Evolutionary conservation across 176 grass and related monocot genomes (phyloP).

Genomic region (Carex kokanica): DNA sequence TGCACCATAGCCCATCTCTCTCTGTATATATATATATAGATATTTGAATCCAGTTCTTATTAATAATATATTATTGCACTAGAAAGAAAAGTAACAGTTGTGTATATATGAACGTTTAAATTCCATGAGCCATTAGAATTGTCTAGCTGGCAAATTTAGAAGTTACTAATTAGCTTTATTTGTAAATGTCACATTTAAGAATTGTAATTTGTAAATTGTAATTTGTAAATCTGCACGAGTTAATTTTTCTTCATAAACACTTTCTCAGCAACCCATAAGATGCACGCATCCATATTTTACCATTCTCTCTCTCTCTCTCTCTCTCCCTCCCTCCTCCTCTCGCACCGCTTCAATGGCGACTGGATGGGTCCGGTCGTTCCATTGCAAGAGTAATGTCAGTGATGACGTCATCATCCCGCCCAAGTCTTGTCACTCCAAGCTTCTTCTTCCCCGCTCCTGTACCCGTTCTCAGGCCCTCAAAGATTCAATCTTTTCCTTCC

Average conservation of each 20-base stretch:
- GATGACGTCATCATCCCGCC: conserved; percentile 8
- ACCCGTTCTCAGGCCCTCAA: background rate
- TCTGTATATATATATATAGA: background rate
- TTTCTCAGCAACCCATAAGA: background rate
- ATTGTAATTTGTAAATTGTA: too few species aligned
- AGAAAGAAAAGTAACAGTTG: too few species aligned
- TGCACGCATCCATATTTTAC: background rate
- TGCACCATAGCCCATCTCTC: too few species aligned
- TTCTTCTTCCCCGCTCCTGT: background rate
- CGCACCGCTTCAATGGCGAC: background rate
- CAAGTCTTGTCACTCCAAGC: background rate
- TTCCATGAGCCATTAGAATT: background rate
- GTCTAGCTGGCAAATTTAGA: background rate
- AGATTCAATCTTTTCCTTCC: conserved; percentile 15
- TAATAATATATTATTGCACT: too few species aligned
- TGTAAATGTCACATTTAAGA: background rate
- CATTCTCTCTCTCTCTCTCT: background rate
- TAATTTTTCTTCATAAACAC: background rate
- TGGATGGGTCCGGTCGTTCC: conserved; percentile 17
- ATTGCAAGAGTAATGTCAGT: conserved; percentile 17
- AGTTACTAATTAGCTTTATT: background rate
- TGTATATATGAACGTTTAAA: background rate
- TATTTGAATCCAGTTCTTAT: too few species aligned
- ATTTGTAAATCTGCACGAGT: too few species aligned
- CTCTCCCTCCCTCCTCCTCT: background rate